These are phyloP conservation scores for Pseudofabraea citricarpa DNA, from an alignment of 2,329 filamentous ascomycete species.

Conservation along the genomic window DNA sequence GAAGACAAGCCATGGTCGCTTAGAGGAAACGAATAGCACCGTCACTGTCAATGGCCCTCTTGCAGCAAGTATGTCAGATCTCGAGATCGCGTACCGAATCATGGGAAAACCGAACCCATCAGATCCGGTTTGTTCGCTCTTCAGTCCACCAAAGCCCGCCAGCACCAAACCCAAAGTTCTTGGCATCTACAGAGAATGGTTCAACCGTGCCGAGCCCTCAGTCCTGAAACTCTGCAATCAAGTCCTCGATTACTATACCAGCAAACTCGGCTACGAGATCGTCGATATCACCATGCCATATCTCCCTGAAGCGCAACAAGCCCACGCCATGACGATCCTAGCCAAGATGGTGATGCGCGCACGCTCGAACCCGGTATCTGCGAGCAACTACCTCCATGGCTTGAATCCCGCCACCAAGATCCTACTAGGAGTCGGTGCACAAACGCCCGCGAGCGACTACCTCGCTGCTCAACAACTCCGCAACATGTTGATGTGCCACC, in stretches of 20 bases:
- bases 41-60: constrained; percentile 69
- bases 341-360: constrained; percentile 56
- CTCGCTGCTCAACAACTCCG: constrained; percentile 70
- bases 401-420: constrained; percentile 66
- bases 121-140: constrained; percentile 55
- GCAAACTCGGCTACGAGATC: constrained; percentile 43
- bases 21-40: constrained; percentile 49
- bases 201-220: constrained; percentile 59
- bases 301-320: constrained; percentile 66
- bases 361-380: constrained; percentile 23
- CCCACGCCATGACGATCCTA: constrained; percentile 75
- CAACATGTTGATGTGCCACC: constrained; percentile 71
- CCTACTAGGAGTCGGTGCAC: constrained; percentile 58
- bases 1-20: constrained; percentile 71
- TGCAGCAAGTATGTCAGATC: constrained; percentile 69
- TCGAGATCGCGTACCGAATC: constrained; percentile 76
- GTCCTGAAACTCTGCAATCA: constrained; percentile 59
- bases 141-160: constrained; percentile 51
- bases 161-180: constrained; percentile 48
- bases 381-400: constrained; percentile 43
- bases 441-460: constrained; percentile 65
- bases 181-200: constrained; percentile 66
- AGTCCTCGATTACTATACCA: constrained; percentile 54
- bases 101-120: constrained; percentile 68
- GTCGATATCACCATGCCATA: constrained; percentile 62